Evolutionary conservation across 2,329 filamentous ascomycete genomes (phyloP).

Genomic region (Pseudocercospora fuligena): DNA sequence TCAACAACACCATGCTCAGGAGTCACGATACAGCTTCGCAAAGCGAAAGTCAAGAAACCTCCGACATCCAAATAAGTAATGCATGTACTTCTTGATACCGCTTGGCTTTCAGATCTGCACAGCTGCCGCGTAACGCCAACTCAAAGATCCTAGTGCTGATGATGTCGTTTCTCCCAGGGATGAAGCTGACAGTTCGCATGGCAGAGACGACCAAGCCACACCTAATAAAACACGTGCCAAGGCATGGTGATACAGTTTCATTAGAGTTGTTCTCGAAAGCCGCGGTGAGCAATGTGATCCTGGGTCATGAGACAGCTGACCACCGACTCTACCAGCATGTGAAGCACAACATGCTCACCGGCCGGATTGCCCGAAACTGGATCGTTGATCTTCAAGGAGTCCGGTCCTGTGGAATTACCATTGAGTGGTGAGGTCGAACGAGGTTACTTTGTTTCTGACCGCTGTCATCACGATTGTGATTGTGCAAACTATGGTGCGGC

Average conservation of each 20-base stretch:
- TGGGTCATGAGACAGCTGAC: neutral
- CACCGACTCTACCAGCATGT: too few relatives aligned
- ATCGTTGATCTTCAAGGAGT: too few relatives aligned
- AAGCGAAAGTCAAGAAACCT: neutral
- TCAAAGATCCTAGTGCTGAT: neutral
- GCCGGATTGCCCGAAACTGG: too few relatives aligned
- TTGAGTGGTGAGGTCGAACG: too few relatives aligned
- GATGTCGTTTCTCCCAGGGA: neutral
- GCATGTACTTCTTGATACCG: neutral
- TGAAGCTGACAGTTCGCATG: constrained; percentile 7
- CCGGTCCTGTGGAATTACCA: too few relatives aligned
- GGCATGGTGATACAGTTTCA: neutral
- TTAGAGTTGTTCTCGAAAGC: neutral
- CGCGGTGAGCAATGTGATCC: neutral
- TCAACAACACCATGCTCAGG: too few relatives aligned
- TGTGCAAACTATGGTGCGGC: too few relatives aligned
- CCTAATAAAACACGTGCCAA: neutral
- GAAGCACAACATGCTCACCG: too few relatives aligned
- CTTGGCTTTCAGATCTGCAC: too few relatives aligned
- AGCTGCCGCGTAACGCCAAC: neutral
- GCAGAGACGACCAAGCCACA: constrained; percentile 3
- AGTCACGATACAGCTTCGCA: neutral
- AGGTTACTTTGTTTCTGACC: neutral
- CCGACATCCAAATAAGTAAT: too few relatives aligned
- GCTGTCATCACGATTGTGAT: neutral